A percentile compares a stretch with the other conserved stretches of the same genome.
phyloP scores from a whole-genome alignment of 176 grass and related monocot genomes.

The Juncus effusus region DNA sequence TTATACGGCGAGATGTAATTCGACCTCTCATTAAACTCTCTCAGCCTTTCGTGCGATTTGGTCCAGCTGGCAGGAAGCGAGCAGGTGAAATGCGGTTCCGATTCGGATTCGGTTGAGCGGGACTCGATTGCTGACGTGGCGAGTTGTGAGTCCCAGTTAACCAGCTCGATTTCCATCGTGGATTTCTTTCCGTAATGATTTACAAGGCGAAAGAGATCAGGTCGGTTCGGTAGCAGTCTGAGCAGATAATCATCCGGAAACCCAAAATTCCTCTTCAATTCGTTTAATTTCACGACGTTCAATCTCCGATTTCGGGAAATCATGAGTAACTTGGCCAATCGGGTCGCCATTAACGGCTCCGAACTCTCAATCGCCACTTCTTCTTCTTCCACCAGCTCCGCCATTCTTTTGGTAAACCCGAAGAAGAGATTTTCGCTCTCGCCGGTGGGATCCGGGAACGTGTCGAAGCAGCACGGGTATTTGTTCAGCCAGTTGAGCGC shows the following conservation, averaged over 20 bases:
- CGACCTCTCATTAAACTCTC: slow-evolving; percentile 64
- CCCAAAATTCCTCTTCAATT: slow-evolving; percentile 60
- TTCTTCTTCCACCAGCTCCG: slow-evolving; percentile 56
- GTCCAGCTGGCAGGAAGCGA: slow-evolving; percentile 55
- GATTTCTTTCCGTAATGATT: slow-evolving; percentile 51
- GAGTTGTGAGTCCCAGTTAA: slow-evolving; percentile 58
- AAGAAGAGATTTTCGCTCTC: slow-evolving; percentile 41
- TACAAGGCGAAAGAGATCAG: slow-evolving; percentile 65
- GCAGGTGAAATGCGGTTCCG: slow-evolving; percentile 50
- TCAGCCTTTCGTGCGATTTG: slow-evolving; percentile 47
- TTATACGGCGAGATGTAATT: slow-evolving; percentile 81
- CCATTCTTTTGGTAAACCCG: slow-evolving; percentile 85
- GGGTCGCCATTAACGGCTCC: slow-evolving; percentile 57
- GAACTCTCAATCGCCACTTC: slow-evolving; percentile 41
- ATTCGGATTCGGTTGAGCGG: not conserved
- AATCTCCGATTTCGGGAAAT: slow-evolving; percentile 56
- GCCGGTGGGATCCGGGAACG: slow-evolving; percentile 34
- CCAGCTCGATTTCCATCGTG: slow-evolving; percentile 64
- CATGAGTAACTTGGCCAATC: slow-evolving; percentile 74
- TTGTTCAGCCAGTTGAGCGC: slow-evolving; percentile 92
- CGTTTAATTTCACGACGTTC: slow-evolving; percentile 68
- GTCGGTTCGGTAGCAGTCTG: slow-evolving; percentile 53
- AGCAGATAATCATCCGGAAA: slow-evolving; percentile 89
- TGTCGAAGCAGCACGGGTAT: slow-evolving; percentile 82
- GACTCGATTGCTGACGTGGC: slow-evolving; percentile 51